phyloP scores from a whole-genome alignment of 345 rosid species.

The Populus euphratica region DNA sequence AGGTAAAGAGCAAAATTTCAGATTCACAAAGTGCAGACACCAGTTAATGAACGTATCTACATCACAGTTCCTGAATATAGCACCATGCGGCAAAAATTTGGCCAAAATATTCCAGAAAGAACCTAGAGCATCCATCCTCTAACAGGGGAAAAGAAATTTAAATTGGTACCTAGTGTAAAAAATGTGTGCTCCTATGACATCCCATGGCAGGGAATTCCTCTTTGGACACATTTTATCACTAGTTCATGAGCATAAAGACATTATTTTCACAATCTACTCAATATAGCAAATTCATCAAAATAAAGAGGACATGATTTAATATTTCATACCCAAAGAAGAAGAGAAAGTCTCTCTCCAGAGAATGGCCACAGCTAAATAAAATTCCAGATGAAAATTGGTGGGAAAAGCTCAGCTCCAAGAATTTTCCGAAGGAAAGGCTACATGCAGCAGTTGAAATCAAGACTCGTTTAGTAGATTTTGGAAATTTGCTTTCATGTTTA shows the following conservation, averaged over 20 bases:
- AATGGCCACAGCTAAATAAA: conserved; percentile 81
- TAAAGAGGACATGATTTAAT: not conserved
- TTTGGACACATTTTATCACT: not conserved
- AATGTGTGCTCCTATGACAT: not conserved
- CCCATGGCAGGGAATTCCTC: not conserved
- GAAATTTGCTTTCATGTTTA: conserved; percentile 42
- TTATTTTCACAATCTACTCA: not conserved
- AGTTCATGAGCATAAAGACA: not conserved
- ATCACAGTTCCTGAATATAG: not conserved
- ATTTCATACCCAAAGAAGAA: conserved; percentile 86
- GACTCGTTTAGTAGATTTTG: conserved; percentile 73
- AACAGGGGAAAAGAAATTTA: not conserved
- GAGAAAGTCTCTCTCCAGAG: conserved; percentile 63
- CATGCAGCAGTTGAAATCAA: conserved; percentile 69
- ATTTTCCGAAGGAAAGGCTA: conserved; percentile 84
- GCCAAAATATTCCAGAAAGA: not conserved
- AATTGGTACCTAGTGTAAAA: not conserved
- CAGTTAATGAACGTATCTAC: not conserved
- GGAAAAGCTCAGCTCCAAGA: conserved; percentile 87
- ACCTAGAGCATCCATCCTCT: not conserved
- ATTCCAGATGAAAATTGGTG: conserved; percentile 39
- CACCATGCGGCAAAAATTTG: not conserved
- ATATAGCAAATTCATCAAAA: not conserved
- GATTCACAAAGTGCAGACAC: not conserved
- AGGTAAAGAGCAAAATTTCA: not conserved